Conservation (phyloP, 495 filamentous ascomycete genomes). For the Lasiosphaeria ovina region DNA sequence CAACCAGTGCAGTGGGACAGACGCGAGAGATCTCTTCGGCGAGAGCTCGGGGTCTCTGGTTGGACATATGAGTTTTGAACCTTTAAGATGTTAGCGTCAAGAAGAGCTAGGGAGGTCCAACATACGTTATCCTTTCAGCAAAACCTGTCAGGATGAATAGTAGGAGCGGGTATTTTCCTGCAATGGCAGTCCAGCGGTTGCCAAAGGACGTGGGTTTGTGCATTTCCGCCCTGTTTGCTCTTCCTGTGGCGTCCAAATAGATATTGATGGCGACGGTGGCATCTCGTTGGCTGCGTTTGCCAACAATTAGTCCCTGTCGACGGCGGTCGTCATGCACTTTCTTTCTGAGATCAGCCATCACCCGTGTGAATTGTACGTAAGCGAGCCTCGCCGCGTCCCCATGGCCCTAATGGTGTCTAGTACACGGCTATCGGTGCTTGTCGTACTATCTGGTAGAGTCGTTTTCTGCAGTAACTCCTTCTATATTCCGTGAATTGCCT, state of each 20-base stretch:
- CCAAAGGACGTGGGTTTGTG: neutral
- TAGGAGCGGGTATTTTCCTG: constrained; percentile 7
- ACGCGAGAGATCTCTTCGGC: constrained; percentile 9
- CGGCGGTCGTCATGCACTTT: constrained; percentile 5
- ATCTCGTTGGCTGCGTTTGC: constrained; percentile 8
- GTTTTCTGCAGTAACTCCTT: too few relatives aligned
- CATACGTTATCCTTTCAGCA: constrained; percentile 10
- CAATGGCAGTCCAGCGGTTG: constrained; percentile 6
- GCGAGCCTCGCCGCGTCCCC: neutral
- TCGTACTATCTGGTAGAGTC: constrained; percentile 5
- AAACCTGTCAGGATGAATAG: constrained; percentile 3
- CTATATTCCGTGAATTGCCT: too few relatives aligned
- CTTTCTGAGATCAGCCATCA: constrained; percentile 2
- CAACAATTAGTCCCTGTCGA: neutral
- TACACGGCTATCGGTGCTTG: constrained; percentile 4
- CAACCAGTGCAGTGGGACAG: constrained; percentile 11
- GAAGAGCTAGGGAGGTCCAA: constrained; percentile 3
- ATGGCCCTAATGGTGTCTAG: constrained; percentile 2
- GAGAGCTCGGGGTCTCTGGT: constrained; percentile 10
- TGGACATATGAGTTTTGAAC: constrained; percentile 5
- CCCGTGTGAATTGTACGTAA: constrained; percentile 6
- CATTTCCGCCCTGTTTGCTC: constrained; percentile 1
- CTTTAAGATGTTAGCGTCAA: constrained; percentile 4
- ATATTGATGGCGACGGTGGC: constrained; percentile 8
- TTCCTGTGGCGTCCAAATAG: constrained; percentile 4